Base-by-base conservation (phyloP, 495 filamentous ascomycete genomes). In the Oidiodendron maius region DNA sequence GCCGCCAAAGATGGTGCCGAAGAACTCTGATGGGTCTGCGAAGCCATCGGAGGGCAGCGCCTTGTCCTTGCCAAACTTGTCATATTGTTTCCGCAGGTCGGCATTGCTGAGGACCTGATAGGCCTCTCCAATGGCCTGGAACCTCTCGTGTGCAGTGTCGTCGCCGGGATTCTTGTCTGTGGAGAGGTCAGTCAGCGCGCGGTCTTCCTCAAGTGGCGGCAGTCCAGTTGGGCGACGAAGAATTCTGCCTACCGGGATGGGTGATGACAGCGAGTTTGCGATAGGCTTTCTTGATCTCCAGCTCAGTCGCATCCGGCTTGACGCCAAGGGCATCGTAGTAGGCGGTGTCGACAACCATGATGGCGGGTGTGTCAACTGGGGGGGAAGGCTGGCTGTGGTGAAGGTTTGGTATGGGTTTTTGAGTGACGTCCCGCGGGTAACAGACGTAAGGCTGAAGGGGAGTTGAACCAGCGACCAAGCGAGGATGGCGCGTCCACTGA, bases 231-330 rank as follows among this genome's bases (percentile, higher is more conserved):
- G n/a, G n/a, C n/a, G n/a, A n/a, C n/a, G n/a, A n/a, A n/a, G n/a
- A n/a, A n/a, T n/a, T n/a, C n/a, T n/a, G 51, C 61, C 37, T 61
- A 76, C 76, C 76, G 57, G 80, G 80, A 60, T 83, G 80, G 48
- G 79, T 72, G 44, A 78, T 62, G 59, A 99, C 95, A 38, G 93
- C 93, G 24, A 93, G 83, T 67, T 91, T 97, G 51, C 93, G 78
- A 66, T 99, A 99, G n/a, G 93, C 93, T 69, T 97, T 97, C 74
- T 99, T 99, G 69, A 99, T 96, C 54, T 99, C 94, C 6, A 97
- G 82, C 63, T 95, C 89, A 46, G 89, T 85, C 15, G 93, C 94
- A 10, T 82, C 88, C 35, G 91, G 84, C 64, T 82, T 78, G 58
- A 99, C 94, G 49, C 84, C 86, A 12, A 99, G 76, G 57, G 78